Evolutionary conservation across 345 rosid species (phyloP).

Genomic region (Ceriops decandra): DNA sequence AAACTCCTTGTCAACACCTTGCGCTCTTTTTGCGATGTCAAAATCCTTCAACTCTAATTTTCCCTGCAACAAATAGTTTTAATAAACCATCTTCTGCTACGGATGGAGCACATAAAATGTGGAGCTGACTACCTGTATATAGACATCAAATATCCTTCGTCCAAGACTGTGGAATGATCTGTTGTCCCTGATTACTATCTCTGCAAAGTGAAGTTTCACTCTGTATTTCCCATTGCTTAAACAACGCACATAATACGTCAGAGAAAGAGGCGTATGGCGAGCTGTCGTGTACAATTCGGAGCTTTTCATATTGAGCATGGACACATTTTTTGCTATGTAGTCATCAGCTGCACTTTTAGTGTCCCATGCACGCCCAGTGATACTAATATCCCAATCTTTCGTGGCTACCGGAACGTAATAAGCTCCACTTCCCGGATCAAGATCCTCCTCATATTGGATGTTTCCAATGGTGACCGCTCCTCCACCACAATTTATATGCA

Average conservation of each 20-base stretch:
- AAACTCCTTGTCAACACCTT: conserved; percentile 6
- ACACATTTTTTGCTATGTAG: conserved; percentile 11
- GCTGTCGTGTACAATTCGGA: conserved; percentile 9
- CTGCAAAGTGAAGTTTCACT: conserved; percentile 11
- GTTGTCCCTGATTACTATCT: conserved; percentile 5
- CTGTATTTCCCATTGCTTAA: conserved; percentile 8
- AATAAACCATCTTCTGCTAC: neutral
- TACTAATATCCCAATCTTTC: conserved; percentile 14
- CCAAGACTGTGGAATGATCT: conserved; percentile 7
- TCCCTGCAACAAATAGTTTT: neutral
- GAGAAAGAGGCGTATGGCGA: conserved; percentile 14
- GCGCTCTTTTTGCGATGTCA: conserved; percentile 2
- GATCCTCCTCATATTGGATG: conserved; percentile 10
- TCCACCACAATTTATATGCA: conserved; percentile 23
- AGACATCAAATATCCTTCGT: conserved; percentile 11
- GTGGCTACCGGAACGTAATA: neutral
- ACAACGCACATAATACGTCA: conserved; percentile 7
- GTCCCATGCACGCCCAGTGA: conserved; percentile 16
- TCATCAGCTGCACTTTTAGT: neutral
- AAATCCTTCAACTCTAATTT: conserved; percentile 10
- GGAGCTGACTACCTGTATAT: conserved; percentile 12
- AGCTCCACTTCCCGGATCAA: conserved; percentile 3
- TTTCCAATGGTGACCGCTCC: conserved; percentile 4
- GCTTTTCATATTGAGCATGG: conserved; percentile 4
- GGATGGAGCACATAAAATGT: neutral